A percentile compares a stretch with the other conserved stretches of the same genome.
phyloP scores from a whole-genome alignment of 148 eudicot genomes.

The Nyssa sinensis region DNA sequence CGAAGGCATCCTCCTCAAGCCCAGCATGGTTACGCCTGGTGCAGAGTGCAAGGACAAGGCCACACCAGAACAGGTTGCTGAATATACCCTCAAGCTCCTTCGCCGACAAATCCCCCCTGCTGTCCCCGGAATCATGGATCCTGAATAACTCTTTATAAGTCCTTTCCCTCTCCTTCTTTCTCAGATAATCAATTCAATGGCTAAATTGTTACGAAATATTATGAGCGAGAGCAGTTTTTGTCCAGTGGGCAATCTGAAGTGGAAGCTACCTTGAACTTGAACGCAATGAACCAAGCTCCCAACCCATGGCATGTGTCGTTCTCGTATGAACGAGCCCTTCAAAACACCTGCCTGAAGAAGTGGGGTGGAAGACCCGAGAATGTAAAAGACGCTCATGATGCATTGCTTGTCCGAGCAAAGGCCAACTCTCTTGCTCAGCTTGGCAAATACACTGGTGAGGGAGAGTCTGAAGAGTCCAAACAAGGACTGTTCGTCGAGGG shows the following conservation, averaged over 20 bases:
- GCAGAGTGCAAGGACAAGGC: constrained; percentile 91
- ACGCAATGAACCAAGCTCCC: constrained; percentile 84
- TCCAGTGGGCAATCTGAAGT: constrained; percentile 98
- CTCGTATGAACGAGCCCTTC: constrained; percentile 93
- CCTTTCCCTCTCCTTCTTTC: no score
- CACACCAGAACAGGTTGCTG: constrained; percentile 71
- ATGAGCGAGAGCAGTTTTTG: constrained; percentile 89
- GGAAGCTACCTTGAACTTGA: constrained; percentile 86
- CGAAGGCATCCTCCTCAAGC: constrained; percentile 90
- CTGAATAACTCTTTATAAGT: no score
- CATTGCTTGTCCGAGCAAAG: constrained; percentile 66
- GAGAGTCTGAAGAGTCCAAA: constrained; percentile 81
- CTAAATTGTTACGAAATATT: no score
- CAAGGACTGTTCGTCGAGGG: constrained; percentile 84
- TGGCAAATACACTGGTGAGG: constrained; percentile 87
- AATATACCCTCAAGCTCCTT: constrained; percentile 83
- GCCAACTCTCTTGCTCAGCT: constrained; percentile 91
- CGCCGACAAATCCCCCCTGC: constrained; percentile 74
- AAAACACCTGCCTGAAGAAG: constrained; percentile 89
- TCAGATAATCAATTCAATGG: no score
- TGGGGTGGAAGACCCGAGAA: constrained; percentile 88
- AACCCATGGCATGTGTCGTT: constrained; percentile 96
- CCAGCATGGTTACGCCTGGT: constrained; percentile 97
- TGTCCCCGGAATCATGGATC: constrained; percentile 98
- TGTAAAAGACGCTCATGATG: constrained; percentile 72